Evolutionary conservation across 305 asterid genomes (phyloP).

Genomic region (Ajuga reptans): DNA sequence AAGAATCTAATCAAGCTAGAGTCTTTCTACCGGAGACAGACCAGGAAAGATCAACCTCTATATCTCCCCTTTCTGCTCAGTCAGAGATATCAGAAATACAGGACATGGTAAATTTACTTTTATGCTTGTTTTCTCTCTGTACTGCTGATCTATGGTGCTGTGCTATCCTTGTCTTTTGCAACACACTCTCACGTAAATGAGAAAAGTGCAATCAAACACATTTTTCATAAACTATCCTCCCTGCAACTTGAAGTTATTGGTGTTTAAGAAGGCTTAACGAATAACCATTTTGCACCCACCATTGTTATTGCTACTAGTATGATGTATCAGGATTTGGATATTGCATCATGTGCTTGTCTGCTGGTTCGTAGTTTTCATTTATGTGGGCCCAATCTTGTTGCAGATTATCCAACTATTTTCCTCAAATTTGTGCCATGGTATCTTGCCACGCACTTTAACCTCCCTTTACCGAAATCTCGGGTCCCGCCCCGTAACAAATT

Average conservation of each 20-base stretch:
- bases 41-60: constrained; percentile 52
- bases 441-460: not conserved
- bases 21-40: constrained; percentile 39
- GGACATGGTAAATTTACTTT: constrained; percentile 54
- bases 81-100: constrained; percentile 94
- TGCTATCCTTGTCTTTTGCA: not conserved
- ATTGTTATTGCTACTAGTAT: too few species aligned
- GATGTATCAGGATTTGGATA: not conserved
- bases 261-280: too few species aligned
- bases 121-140: constrained; percentile 7
- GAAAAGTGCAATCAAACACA: not conserved
- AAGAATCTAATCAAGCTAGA: constrained; percentile 47
- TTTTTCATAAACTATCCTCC: not conserved
- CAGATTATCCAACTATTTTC: not conserved
- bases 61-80: constrained; percentile 45
- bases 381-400: not conserved
- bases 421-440: not conserved
- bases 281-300: too few species aligned
- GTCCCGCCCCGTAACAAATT: too few species aligned
- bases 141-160: constrained; percentile 9
- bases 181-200: not conserved
- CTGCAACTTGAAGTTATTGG: too few species aligned
- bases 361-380: not conserved
- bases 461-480: not conserved
- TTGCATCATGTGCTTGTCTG: not conserved